phyloP scores from a whole-genome alignment of 768 basidiomycete species.

The Porphyrellus cyaneotinctus region DNA sequence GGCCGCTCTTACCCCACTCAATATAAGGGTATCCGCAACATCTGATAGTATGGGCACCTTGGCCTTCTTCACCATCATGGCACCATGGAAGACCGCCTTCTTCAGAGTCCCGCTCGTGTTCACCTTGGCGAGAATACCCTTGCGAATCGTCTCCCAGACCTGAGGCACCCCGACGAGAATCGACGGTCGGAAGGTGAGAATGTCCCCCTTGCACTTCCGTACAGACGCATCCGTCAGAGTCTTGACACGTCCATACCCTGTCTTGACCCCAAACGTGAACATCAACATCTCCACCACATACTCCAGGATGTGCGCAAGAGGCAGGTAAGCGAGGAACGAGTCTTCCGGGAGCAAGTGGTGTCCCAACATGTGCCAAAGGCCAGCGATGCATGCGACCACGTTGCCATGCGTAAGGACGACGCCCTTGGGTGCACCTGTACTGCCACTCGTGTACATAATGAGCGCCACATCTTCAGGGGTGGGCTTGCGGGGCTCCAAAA shows the following conservation, averaged over 20 bases:
- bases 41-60: slow-evolving; percentile 59
- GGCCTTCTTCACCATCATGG: slow-evolving; percentile 70
- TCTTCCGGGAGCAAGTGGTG: slow-evolving; percentile 40
- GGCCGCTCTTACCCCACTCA: slow-evolving; percentile 71
- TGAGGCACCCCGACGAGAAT: slow-evolving; percentile 95
- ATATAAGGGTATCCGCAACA: slow-evolving; percentile 71
- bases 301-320: slow-evolving; percentile 93
- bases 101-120: slow-evolving; percentile 61
- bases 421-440: slow-evolving; percentile 92
- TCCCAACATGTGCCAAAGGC: slow-evolving; percentile 64
- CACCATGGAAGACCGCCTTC: slow-evolving; percentile 76
- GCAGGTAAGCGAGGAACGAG: slow-evolving; percentile 82
- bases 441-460: slow-evolving; percentile 87
- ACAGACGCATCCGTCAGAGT: slow-evolving; percentile 95
- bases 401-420: slow-evolving; percentile 87
- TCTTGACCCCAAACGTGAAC: slow-evolving; percentile 71
- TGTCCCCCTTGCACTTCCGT: slow-evolving; percentile 83
- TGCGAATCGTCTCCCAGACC: slow-evolving; percentile 96
- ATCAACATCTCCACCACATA: slow-evolving; percentile 86
- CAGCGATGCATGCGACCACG: slow-evolving; percentile 81
- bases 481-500: slow-evolving; percentile 48
- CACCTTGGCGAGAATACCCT: slow-evolving; percentile 86
- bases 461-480: slow-evolving; percentile 51
- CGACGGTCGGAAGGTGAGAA: slow-evolving; percentile 76
- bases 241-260: slow-evolving; percentile 91